A percentile compares a stretch with the other conserved stretches of the same genome.
phyloP scores from a whole-genome alignment of 2,329 filamentous ascomycete species.

The Nannizzia gypsea region DNA sequence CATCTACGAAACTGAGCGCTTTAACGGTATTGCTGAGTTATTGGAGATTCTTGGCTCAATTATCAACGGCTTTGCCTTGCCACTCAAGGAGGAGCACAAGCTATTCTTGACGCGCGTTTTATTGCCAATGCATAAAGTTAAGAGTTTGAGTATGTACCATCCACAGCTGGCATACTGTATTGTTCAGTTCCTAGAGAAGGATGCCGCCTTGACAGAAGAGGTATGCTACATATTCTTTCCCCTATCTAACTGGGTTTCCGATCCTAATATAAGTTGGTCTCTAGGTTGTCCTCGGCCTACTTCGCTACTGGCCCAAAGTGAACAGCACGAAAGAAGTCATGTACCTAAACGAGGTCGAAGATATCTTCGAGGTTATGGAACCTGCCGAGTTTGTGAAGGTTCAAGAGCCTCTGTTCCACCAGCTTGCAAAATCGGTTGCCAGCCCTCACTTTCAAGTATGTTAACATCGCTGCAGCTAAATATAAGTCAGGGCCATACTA shows the following conservation, averaged over 20 bases:
- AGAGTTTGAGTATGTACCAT: slow-evolving; percentile 99
- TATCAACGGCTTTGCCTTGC: slow-evolving; percentile 95
- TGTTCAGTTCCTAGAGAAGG: slow-evolving; percentile 96
- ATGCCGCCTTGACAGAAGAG: slow-evolving; percentile 92
- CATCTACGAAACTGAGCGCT: slow-evolving; percentile 94
- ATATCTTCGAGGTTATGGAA: slow-evolving; percentile 99
- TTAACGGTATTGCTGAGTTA: slow-evolving; percentile 95
- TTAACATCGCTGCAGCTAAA: slow-evolving; percentile 1
- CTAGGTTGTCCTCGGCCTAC: slow-evolving; percentile 83
- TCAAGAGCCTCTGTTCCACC: slow-evolving; percentile 92
- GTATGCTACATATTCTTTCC: slow-evolving; percentile 37
- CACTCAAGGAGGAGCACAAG: slow-evolving; percentile 97
- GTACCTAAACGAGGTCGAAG: slow-evolving; percentile 98
- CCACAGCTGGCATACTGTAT: slow-evolving; percentile 97
- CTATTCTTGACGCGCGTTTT: slow-evolving; percentile 89
- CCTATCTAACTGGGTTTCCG: not conserved
- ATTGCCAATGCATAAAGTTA: slow-evolving; percentile 92
- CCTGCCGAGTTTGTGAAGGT: slow-evolving; percentile 97
- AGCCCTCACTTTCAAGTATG: slow-evolving; percentile 88
- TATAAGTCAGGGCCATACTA: slow-evolving; percentile 10
- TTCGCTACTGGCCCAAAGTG: slow-evolving; percentile 97
- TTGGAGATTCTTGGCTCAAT: slow-evolving; percentile 96
- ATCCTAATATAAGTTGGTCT: slow-evolving; percentile 4
- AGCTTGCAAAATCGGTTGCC: slow-evolving; percentile 92
- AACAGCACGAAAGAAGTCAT: slow-evolving; percentile 99